Evolutionary conservation across 345 rosid species (phyloP).

Genomic region (Salix caprea): DNA sequence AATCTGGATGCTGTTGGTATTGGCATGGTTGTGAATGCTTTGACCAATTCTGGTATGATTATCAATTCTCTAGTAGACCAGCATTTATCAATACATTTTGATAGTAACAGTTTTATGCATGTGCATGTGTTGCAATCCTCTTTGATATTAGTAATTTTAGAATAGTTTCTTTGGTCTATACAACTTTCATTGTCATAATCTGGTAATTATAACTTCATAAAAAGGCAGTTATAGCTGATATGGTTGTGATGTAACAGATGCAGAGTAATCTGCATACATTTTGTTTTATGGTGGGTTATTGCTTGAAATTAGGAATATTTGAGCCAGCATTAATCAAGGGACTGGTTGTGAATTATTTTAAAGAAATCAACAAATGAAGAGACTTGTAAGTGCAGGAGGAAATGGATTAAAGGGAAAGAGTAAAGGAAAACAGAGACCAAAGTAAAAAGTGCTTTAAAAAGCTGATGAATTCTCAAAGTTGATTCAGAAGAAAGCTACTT

Average conservation of each 20-base stretch:
- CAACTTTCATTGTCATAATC: not conserved
- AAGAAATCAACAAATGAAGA: no score
- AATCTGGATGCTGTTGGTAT: conserved; percentile 51
- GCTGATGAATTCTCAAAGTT: not conserved
- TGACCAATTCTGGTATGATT: conserved; percentile 57
- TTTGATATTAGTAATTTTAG: not conserved
- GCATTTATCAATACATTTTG: not conserved
- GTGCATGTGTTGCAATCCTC: not conserved
- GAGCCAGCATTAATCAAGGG: no score
- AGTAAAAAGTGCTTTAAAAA: no score
- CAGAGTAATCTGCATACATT: no score
- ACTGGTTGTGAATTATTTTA: no score
- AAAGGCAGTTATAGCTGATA: not conserved
- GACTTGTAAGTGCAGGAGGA: no score
- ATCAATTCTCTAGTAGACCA: not conserved
- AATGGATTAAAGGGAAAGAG: no score
- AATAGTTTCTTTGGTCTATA: no score
- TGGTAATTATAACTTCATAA: not conserved
- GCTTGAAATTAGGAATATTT: no score
- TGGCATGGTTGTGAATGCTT: conserved; percentile 64
- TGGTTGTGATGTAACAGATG: not conserved
- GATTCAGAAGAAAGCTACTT: conserved; percentile 4
- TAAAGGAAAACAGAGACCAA: no score
- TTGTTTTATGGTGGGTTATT: no score
- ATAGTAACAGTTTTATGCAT: not conserved